These are phyloP conservation scores for Capsicum pubescens DNA, from an alignment of 257 asterid genomes.

Conservation along the genomic window DNA sequence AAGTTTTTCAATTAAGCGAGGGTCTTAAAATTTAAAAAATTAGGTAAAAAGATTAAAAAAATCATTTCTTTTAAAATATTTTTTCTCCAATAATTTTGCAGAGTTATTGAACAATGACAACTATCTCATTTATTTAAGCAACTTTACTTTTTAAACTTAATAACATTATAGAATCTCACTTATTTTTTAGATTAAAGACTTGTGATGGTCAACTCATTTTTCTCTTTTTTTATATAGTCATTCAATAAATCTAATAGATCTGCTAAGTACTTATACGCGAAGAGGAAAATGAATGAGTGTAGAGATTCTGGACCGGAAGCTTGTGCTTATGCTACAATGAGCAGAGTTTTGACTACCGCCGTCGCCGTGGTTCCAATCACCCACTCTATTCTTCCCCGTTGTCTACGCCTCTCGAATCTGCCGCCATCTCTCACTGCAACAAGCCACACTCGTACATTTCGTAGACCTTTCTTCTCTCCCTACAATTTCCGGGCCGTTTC, in stretches of 20 bases:
- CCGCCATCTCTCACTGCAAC: constrained; percentile 14
- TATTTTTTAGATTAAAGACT: no score
- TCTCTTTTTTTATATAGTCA: no score
- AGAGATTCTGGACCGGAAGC: neutral
- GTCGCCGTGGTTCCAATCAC: constrained; percentile 36
- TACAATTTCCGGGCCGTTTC: constrained; percentile 28
- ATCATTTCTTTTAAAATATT: no score
- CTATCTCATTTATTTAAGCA: no score
- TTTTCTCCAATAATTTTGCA: no score
- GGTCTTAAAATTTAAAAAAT: no score
- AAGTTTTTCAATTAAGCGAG: no score
- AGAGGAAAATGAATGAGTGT: neutral
- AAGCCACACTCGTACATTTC: constrained; percentile 21
- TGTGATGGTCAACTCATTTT: no score
- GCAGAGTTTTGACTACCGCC: constrained; percentile 37
- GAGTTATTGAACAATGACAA: no score
- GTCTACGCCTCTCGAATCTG: neutral
- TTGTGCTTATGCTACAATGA: constrained; percentile 31
- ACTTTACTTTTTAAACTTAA: no score
- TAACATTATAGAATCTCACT: no score
- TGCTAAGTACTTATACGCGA: neutral
- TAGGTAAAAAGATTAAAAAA: no score
- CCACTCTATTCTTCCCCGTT: constrained; percentile 31
- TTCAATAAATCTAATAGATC: neutral
- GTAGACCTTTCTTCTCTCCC: neutral